A percentile compares a stretch with the other conserved stretches of the same genome.
Conservation (phyloP, 306 rosid species). For the Aeschynomene evenia region DNA sequence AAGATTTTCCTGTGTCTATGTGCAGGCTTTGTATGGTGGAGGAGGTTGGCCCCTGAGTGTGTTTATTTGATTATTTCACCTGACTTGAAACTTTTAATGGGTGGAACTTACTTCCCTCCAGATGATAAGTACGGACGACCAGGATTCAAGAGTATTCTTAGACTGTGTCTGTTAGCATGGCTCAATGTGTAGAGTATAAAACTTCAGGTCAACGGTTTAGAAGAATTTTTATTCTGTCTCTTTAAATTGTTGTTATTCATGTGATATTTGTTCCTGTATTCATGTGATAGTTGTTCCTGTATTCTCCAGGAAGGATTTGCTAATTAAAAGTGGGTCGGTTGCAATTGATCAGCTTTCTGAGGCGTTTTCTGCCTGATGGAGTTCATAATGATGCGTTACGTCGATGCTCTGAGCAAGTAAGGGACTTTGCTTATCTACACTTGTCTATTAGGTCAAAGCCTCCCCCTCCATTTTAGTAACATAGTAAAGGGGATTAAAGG, state of each 20-base stretch:
- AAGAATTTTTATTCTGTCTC: constrained; percentile 1
- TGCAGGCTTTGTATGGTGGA: constrained; percentile 94
- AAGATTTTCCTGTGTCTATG: constrained; percentile 71
- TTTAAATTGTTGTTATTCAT: constrained; percentile 21
- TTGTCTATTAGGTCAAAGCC: background rate
- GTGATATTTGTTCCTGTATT: too few species aligned
- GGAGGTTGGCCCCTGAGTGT: constrained; percentile 98
- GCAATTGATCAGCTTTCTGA: constrained; percentile 88
- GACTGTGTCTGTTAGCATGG: constrained; percentile 54
- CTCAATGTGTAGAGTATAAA: background rate
- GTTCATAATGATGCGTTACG: constrained; percentile 55
- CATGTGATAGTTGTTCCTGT: constrained; percentile 21
- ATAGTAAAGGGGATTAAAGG: too few species aligned
- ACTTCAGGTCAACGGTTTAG: constrained; percentile 10
- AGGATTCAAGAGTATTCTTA: constrained; percentile 81
- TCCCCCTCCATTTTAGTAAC: too few species aligned
- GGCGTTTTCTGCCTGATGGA: constrained; percentile 73
- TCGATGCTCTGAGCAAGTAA: constrained; percentile 78
- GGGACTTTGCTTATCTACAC: constrained; percentile 29
- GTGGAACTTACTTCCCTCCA: constrained; percentile 97
- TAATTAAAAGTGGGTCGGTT: constrained; percentile 81
- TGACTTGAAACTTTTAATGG: constrained; percentile 93
- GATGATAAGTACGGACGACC: constrained; percentile 87
- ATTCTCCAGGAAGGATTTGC: constrained; percentile 64
- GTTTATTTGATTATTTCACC: constrained; percentile 93